Evolutionary conservation across 1,284 basidiomycete genomes (phyloP).

Genomic region (Mycena sp.): DNA sequence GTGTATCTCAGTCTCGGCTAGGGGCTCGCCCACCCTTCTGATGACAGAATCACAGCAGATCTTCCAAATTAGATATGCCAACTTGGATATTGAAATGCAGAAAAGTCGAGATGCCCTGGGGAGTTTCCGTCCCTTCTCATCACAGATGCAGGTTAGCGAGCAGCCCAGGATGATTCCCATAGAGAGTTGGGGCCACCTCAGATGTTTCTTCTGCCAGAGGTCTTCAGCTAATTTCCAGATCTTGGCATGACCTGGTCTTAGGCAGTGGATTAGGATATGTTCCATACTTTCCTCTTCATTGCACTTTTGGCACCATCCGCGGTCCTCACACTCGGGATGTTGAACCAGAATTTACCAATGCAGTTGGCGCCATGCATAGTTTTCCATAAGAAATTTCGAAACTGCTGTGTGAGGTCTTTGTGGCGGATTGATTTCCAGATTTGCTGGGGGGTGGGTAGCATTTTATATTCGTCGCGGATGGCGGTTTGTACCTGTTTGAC

Average conservation of each 20-base stretch:
- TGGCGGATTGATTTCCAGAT: too few relatives aligned
- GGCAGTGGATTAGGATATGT: constrained; percentile 42
- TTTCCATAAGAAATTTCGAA: too few relatives aligned
- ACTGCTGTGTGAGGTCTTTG: too few relatives aligned
- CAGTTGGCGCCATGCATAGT: too few relatives aligned
- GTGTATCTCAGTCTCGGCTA: background rate
- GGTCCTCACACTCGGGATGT: constrained; percentile 32
- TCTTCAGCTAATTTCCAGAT: constrained; percentile 34
- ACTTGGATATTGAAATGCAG: constrained; percentile 35
- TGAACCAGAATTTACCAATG: too few relatives aligned
- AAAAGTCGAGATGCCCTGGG: constrained; percentile 23
- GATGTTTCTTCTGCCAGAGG: constrained; percentile 21
- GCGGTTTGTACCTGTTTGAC: too few relatives aligned
- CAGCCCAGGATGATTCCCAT: background rate
- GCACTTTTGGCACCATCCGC: constrained; percentile 39
- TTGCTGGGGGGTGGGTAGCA: too few relatives aligned
- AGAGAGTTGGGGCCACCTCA: background rate
- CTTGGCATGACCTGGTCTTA: constrained; percentile 17
- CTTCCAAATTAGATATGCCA: constrained; percentile 38
- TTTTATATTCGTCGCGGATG: too few relatives aligned
- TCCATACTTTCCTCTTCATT: constrained; percentile 34
- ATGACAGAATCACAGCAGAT: constrained; percentile 37
- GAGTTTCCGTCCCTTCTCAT: background rate
- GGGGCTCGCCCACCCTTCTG: background rate
- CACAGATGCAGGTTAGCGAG: background rate